These are phyloP conservation scores for Aspergillus aculeatus DNA, from an alignment of 2,329 filamentous ascomycete genomes.

Conservation along the genomic window DNA sequence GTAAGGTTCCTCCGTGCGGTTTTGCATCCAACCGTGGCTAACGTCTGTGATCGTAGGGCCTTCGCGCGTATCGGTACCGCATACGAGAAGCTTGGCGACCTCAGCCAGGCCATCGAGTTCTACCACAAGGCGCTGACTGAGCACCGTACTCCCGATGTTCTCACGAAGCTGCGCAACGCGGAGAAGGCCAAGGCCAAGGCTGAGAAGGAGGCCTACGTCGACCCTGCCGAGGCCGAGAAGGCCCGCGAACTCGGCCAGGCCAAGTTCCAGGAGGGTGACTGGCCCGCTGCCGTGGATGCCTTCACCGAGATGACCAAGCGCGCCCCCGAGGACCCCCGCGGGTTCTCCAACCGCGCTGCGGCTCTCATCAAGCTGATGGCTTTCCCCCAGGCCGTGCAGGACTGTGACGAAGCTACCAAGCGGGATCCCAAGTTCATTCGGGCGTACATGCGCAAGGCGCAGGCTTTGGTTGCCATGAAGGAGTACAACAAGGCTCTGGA, in stretches of 20 bases:
- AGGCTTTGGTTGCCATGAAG: constrained; percentile 95
- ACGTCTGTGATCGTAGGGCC: constrained; percentile 49
- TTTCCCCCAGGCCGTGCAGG: constrained; percentile 88
- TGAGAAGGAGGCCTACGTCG: constrained; percentile 77
- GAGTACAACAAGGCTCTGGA: constrained; percentile 96
- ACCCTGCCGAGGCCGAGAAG: constrained; percentile 89
- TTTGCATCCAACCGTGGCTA: neutral
- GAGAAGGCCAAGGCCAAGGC: constrained; percentile 81
- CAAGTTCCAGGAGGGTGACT: constrained; percentile 96
- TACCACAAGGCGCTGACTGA: constrained; percentile 94
- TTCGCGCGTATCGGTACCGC: constrained; percentile 92
- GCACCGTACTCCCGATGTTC: constrained; percentile 90
- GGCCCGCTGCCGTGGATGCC: constrained; percentile 89
- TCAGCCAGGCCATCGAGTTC: constrained; percentile 76
- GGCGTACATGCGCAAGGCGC: constrained; percentile 93
- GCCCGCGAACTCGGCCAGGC: constrained; percentile 91
- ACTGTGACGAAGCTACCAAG: constrained; percentile 89
- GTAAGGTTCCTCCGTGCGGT: constrained; percentile 42
- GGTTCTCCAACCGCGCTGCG: constrained; percentile 95
- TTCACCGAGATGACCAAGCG: constrained; percentile 98
- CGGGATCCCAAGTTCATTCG: constrained; percentile 89
- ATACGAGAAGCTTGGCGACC: constrained; percentile 85
- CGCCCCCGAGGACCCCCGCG: constrained; percentile 84
- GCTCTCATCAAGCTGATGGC: constrained; percentile 96
- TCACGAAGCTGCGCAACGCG: constrained; percentile 84